These are phyloP conservation scores for Anisogramma anomala DNA, from an alignment of 2,329 filamentous ascomycete genomes.

Conservation along the genomic window DNA sequence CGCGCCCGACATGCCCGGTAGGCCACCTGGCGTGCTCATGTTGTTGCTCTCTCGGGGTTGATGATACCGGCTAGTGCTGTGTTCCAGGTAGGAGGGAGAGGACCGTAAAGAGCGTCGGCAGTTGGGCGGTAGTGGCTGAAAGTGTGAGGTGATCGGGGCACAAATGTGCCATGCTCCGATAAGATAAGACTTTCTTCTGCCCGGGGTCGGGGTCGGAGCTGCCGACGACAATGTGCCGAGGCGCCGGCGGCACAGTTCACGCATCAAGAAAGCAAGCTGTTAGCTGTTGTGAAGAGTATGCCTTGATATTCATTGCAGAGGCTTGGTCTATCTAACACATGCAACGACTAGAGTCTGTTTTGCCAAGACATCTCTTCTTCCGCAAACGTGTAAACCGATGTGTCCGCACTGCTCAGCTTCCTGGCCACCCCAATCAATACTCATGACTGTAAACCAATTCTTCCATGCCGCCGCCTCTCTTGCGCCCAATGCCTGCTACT, in stretches of 20 bases:
- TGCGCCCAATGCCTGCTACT: conserved; percentile 11
- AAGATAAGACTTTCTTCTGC: conserved; percentile 5
- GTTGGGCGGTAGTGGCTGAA: not conserved
- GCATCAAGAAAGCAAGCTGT: too few relatives aligned
- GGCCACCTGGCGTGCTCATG: conserved; percentile 13
- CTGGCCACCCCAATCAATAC: not conserved
- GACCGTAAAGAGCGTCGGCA: not conserved
- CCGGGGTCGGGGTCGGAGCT: not conserved
- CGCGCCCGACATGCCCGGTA: conserved; percentile 15
- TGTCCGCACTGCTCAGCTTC: not conserved
- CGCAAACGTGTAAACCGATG: not conserved
- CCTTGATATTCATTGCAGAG: too few relatives aligned
- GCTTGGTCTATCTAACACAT: conserved; percentile 13
- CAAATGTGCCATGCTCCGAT: not conserved
- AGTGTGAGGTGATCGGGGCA: too few relatives aligned
- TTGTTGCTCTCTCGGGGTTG: not conserved
- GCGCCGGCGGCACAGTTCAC: too few relatives aligned
- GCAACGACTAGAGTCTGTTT: conserved; percentile 13
- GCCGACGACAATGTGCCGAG: not conserved
- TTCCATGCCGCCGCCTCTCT: conserved; percentile 1
- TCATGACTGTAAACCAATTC: conserved; percentile 4
- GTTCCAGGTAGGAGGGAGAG: not conserved
- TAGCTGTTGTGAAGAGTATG: too few relatives aligned
- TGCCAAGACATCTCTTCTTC: conserved; percentile 1
- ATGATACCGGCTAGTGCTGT: not conserved